Base-by-base conservation (phyloP, 225 moss, liverwort and hornwort species). In the Climacium dendroides region DNA sequence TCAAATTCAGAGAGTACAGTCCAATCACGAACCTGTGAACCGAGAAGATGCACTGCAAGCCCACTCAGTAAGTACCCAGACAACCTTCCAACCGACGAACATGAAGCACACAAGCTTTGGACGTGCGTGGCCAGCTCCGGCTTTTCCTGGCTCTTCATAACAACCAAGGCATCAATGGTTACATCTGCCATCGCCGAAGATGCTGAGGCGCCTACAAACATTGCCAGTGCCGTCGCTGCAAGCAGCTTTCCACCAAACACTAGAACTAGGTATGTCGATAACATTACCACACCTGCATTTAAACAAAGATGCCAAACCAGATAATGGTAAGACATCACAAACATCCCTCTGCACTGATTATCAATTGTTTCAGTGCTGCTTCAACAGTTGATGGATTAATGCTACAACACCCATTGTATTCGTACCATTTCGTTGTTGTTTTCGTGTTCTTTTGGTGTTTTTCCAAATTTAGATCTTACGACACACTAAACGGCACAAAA, bases 161-260 rank as follows among this genome's bases (percentile, higher is more conserved):
- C 97, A 69, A 96, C 97, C 90, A 96, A 86, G 48, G 96, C 97
- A 91, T 96, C 97, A 82, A 98, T 98, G 50, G 96, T 96, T 52
- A 96, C 97, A 92, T 98, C 97, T 61, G 96, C 95, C 76, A 98
- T 85, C 15, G 97, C 97, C 34, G 86, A 74, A 86, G 95, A 89
- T 54, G 89, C 85, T 57, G 93, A 67, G 30, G 92, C 87, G 45
- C 94, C 87, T 74, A 95, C 92, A 85, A 98, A 92, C 94, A 96
- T 94, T 39, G 91, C 86, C 63, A 98, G 90, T 30, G 96, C 97
- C 73, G 94, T 87, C 41, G 90, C 87, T 30, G 93, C 91, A 90
- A 94, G 95, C 35, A 98, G 91, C 91, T 96, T 95, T 79, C 97
- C 97, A 55, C 97, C 97, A 67, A 90, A 87, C 52, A 90, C 94